Conservation (phyloP, 176 grass and related monocot species). For the Oropetium thomaeum region DNA sequence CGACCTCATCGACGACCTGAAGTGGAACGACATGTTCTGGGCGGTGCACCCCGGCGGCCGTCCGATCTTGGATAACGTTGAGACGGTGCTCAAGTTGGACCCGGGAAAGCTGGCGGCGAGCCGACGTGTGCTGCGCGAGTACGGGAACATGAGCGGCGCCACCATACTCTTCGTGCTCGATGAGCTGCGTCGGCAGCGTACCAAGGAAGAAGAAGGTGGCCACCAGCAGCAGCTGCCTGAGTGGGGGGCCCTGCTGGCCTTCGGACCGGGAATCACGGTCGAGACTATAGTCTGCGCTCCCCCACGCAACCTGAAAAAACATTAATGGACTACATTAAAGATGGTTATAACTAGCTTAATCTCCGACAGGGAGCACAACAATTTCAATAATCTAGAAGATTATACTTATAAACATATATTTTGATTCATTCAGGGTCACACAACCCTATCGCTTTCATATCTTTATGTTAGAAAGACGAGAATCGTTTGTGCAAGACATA, state of each 20-base stretch:
- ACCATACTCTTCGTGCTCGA: neutral
- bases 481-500: too few relatives aligned
- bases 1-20: neutral
- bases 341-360: too few relatives aligned
- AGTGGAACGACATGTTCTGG: neutral
- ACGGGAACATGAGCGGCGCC: neutral
- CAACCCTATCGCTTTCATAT: too few relatives aligned
- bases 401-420: too few relatives aligned
- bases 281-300: constrained; percentile 38
- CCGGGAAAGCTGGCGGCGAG: neutral
- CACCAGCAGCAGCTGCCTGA: constrained; percentile 22
- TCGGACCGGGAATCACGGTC: constrained; percentile 52
- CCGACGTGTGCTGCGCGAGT: neutral
- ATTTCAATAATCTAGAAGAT: too few relatives aligned
- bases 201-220: constrained; percentile 28
- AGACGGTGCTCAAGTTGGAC: neutral
- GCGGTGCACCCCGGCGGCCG: neutral
- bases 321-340: too few relatives aligned
- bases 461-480: too few relatives aligned
- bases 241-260: constrained; percentile 56
- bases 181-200: neutral
- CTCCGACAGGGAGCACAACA: too few relatives aligned
- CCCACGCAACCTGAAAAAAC: neutral
- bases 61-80: neutral
- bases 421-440: too few relatives aligned